Evolutionary conservation across 768 basidiomycete species (phyloP).

Genomic region (Suillus weaverae): DNA sequence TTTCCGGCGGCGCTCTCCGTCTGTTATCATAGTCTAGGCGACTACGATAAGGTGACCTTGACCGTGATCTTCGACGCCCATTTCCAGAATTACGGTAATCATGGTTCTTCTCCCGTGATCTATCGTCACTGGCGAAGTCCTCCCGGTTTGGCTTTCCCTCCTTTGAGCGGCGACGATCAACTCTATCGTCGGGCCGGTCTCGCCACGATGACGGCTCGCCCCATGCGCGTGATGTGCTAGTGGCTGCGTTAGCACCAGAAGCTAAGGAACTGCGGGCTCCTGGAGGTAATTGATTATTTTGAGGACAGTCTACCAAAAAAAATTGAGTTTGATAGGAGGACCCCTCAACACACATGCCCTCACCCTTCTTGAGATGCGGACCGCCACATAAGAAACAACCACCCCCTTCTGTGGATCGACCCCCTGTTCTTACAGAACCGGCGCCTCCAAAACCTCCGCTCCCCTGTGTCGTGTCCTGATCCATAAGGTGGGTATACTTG

Average conservation of each 20-base stretch:
- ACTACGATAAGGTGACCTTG: conserved; percentile 34
- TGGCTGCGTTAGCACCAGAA: conserved; percentile 36
- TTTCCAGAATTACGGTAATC: conserved; percentile 19
- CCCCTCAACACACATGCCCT: not conserved
- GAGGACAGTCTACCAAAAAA: conserved; percentile 45
- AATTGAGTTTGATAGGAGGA: conserved; percentile 10
- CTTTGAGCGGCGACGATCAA: conserved; percentile 26
- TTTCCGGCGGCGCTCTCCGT: conserved; percentile 23
- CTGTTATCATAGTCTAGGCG: conserved; percentile 14
- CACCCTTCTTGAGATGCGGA: conserved; percentile 90
- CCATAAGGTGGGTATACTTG: conserved; percentile 94
- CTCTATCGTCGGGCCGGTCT: conserved; percentile 25
- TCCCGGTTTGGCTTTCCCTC: conserved; percentile 24
- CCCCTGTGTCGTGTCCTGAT: conserved; percentile 82
- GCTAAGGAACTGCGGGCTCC: conserved; percentile 23
- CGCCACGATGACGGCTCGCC: conserved; percentile 39
- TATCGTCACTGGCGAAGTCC: conserved; percentile 24
- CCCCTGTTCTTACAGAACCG: conserved; percentile 54
- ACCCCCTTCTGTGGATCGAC: conserved; percentile 51
- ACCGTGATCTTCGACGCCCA: conserved; percentile 24
- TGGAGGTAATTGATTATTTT: conserved; percentile 43
- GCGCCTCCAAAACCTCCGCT: conserved; percentile 67
- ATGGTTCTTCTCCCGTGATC: conserved; percentile 19
- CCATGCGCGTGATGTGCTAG: conserved; percentile 34
- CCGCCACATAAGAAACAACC: conserved; percentile 96